Evolutionary conservation across 495 filamentous ascomycete genomes (phyloP), one percentile per base, ranked within the genome.

Genomic region (Aspergillus taichungensis): DNA sequence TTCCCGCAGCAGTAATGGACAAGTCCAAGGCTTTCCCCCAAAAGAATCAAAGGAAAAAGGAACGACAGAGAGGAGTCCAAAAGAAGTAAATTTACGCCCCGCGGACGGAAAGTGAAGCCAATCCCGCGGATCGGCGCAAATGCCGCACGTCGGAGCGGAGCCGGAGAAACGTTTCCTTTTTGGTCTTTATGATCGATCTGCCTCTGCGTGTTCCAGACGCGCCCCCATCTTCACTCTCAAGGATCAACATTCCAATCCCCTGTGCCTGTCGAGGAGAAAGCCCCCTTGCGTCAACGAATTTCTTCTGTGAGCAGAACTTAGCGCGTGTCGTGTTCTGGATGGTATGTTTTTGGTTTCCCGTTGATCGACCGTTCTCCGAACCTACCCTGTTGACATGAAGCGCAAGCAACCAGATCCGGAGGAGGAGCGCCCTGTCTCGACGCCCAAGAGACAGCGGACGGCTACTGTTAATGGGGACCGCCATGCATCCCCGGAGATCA

Each of bases 401-500:
- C 67, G 67, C 51, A 71, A 70, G 56, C 66, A 63, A 43, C 62
- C 69, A 57, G 64, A 66, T 56, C 60, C 66, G 40, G 60, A 66
- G 41, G 66, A 66, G 42, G 54, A 63, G 42, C 59, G 57, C 45
- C 49, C 55, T 41, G 61, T 63, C 40, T 69, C 67, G 35, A 69
- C 64, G 39, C 67, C 69, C 24, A 73, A 73, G 52, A 59, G 66
- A 49, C 63, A 51, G 38, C 54, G 59, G 31, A 66, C 54, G 7
- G 49, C 51, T 8, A 40, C 55, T n/a, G 10, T 54, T 50, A 63
- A 60, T 58, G 50, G 45, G 6, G 54, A 56, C 43, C 55, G 42
- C 27, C 53, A 61, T 42, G 53, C 33, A 18, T 45, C 54, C 31
- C 43, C 56, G 39, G 63, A 66, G 32, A 34, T 51, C n/a, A 54